phyloP scores from a whole-genome alignment of 306 rosid genomes.

The Crotalaria pallida region DNA sequence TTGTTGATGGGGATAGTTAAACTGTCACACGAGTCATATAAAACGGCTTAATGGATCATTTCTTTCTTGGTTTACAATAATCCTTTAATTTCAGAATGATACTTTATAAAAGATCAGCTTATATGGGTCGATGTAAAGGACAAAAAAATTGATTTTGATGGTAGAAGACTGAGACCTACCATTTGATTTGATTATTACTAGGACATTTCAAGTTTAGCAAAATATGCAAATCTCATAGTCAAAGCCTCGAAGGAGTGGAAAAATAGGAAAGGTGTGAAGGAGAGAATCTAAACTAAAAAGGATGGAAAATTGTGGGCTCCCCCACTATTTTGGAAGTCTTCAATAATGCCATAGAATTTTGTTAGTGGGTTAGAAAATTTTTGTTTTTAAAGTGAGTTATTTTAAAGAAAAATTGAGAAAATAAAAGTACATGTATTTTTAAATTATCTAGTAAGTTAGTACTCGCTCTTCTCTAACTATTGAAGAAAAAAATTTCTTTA shows the following conservation, averaged over 20 bases:
- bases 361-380: not conserved
- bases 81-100: not conserved
- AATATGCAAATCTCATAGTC: constrained; percentile 8
- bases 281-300: not conserved
- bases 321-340: constrained; percentile 14
- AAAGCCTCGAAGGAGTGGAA: not conserved
- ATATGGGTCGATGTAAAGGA: constrained; percentile 4
- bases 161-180: constrained; percentile 1
- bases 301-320: constrained; percentile 16
- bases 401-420: too few species aligned
- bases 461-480: too few species aligned
- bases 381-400: too few species aligned
- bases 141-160: not conserved
- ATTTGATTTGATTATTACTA: not conserved
- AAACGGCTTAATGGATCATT: not conserved
- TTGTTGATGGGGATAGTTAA: constrained; percentile 6
- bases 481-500: too few species aligned
- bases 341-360: not conserved
- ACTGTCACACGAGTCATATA: not conserved
- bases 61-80: not conserved
- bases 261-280: not conserved
- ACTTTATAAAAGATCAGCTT: not conserved
- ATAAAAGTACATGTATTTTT: too few species aligned
- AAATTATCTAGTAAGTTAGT: too few species aligned
- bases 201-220: not conserved